Conservation (phyloP, 495 filamentous ascomycete genomes). For the Pseudotulostoma volvatum region DNA sequence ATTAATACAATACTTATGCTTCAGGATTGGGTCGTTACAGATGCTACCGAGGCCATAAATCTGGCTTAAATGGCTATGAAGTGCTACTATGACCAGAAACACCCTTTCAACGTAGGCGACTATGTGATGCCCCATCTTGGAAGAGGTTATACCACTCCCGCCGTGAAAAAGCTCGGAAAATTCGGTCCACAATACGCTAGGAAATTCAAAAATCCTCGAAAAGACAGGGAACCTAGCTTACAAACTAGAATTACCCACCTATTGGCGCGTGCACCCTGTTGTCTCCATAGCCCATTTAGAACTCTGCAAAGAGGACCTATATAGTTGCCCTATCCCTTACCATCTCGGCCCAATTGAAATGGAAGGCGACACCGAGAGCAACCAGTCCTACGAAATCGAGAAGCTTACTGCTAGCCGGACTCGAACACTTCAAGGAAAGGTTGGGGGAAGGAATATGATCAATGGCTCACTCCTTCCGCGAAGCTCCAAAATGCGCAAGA, state of each 20-base stretch:
- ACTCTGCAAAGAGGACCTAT: background rate
- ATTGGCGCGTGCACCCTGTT: slow-evolving; percentile 7
- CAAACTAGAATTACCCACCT: slow-evolving; percentile 5
- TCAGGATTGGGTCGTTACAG: too few relatives aligned
- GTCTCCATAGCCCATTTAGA: slow-evolving; percentile 5
- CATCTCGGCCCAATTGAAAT: background rate
- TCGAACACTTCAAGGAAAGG: background rate
- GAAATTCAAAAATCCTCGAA: slow-evolving; percentile 5
- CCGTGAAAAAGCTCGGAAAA: background rate
- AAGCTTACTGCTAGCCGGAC: background rate
- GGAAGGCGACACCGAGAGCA: background rate
- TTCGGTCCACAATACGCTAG: background rate
- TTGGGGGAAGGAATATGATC: too few relatives aligned
- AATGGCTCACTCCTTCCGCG: too few relatives aligned
- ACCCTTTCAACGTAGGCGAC: background rate
- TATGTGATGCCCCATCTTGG: background rate
- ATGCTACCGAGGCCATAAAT: background rate
- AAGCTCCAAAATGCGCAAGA: too few relatives aligned
- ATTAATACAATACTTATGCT: too few relatives aligned
- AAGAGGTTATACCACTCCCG: background rate
- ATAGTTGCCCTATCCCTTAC: background rate
- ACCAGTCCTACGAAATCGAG: background rate
- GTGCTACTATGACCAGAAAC: background rate
- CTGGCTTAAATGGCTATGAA: background rate
- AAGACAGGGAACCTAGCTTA: slow-evolving; percentile 6